Evolutionary conservation across 1,139 yeast genomes (phyloP).

Genomic region (Entelexis sorbosivorans): DNA sequence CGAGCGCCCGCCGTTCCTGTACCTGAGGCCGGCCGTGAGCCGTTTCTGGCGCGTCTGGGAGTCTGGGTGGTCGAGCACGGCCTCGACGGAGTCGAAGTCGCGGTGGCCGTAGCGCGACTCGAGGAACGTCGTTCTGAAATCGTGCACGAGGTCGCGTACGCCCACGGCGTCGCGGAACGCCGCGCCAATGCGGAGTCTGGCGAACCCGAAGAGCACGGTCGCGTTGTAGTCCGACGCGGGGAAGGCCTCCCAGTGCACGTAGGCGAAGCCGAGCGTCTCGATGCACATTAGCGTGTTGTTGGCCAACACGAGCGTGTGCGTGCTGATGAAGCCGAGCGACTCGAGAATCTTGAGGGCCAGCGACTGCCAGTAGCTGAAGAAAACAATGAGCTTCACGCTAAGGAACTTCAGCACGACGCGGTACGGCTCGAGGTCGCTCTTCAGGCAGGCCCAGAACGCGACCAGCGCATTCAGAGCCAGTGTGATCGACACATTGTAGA

Average conservation of each 20-base stretch:
- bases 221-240: constrained; percentile 62
- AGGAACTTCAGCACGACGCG: constrained; percentile 86
- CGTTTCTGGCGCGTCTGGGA: constrained; percentile 58
- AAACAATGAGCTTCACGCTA: constrained; percentile 84
- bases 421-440: constrained; percentile 63
- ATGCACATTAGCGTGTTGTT: constrained; percentile 74
- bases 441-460: constrained; percentile 80
- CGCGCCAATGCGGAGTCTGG: constrained; percentile 46
- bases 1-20: constrained; percentile 62
- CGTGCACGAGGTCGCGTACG: constrained; percentile 59
- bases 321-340: constrained; percentile 40
- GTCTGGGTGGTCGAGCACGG: constrained; percentile 56
- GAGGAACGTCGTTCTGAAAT: constrained; percentile 60
- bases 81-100: constrained; percentile 72
- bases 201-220: constrained; percentile 50
- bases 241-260: constrained; percentile 81
- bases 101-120: constrained; percentile 75
- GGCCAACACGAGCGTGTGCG: constrained; percentile 35
- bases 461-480: constrained; percentile 77
- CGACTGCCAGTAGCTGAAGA: constrained; percentile 97
- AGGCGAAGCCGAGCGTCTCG: constrained; percentile 76
- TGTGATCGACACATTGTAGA: constrained; percentile 73
- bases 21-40: constrained; percentile 73
- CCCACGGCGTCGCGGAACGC: constrained; percentile 76
- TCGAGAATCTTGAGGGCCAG: constrained; percentile 53